phyloP scores from a whole-genome alignment of 2,329 filamentous ascomycete species.

The Aspergillus brasiliensis region DNA sequence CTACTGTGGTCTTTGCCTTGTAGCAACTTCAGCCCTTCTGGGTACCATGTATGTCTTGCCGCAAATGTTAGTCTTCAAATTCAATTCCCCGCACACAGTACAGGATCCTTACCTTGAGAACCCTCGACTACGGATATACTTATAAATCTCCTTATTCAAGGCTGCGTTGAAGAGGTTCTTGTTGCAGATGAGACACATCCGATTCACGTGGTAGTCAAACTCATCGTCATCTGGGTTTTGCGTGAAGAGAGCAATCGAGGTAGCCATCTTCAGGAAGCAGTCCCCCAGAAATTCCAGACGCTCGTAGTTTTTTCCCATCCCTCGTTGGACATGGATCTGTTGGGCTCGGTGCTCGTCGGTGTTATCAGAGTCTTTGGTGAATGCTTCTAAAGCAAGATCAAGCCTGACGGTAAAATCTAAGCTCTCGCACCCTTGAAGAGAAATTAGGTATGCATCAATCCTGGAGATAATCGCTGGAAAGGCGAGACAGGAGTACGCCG shows the following conservation, averaged over 20 bases:
- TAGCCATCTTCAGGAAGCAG: slow-evolving; percentile 93
- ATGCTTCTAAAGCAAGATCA: slow-evolving; percentile 76
- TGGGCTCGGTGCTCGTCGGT: slow-evolving; percentile 70
- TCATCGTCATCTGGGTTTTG: slow-evolving; percentile 77
- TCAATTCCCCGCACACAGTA: background rate
- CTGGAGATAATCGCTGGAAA: slow-evolving; percentile 85
- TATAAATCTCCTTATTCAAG: slow-evolving; percentile 63
- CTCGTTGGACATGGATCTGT: slow-evolving; percentile 72
- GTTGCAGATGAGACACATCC: slow-evolving; percentile 92
- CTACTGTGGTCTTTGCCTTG: slow-evolving; percentile 68
- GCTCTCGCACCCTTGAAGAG: slow-evolving; percentile 69
- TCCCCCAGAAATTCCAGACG: slow-evolving; percentile 92
- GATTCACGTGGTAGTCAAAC: slow-evolving; percentile 82
- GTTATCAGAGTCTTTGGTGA: slow-evolving; percentile 91
- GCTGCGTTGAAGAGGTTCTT: slow-evolving; percentile 82
- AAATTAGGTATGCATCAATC: slow-evolving; percentile 78
- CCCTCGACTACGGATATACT: slow-evolving; percentile 78
- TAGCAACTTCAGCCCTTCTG: slow-evolving; percentile 71
- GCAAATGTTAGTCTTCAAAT: slow-evolving; percentile 11
- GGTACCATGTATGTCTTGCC: slow-evolving; percentile 78
- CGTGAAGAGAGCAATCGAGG: slow-evolving; percentile 82
- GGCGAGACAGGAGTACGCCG: slow-evolving; percentile 72
- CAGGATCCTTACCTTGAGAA: slow-evolving; percentile 66
- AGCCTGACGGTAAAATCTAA: slow-evolving; percentile 67
- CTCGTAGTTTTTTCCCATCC: slow-evolving; percentile 95